Base-by-base conservation (phyloP, 2,329 filamentous ascomycete genomes). In the Knufia petricola region DNA sequence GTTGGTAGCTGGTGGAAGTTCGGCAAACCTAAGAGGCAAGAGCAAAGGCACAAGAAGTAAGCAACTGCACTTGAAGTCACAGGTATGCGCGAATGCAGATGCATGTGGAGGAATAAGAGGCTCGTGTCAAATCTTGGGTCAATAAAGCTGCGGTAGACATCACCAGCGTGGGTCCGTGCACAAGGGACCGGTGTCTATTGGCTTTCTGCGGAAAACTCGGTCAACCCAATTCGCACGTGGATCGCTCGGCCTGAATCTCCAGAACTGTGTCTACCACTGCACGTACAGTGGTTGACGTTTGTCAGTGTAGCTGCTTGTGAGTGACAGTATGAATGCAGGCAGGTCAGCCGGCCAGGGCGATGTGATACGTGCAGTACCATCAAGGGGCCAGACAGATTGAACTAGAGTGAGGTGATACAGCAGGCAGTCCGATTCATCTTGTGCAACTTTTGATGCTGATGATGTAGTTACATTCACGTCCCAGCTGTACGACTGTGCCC, bases 81-180 rank as follows among this genome's bases (percentile, higher is more conserved):
- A n/a, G n/a, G n/a, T n/a, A n/a, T n/a, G n/a, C n/a, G n/a, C n/a
- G n/a, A n/a, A n/a, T n/a, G n/a, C n/a, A n/a, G n/a, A n/a, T n/a
- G 39, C 28, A 34, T 4, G 41, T 44, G 41, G 34, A 44, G 41
- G 41, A 28, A 42, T 42, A 21, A 42, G 19, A 12, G 21, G 19
- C 17, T 31, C 13, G 15, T 26, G 28, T 46, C 3, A n/a, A 46
- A 34, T 15, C 42, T 19, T 28, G 4, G 13, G 28, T 37, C n/a
- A 19, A 13, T 21, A 20, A n/a, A 19, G 19, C 19, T 19, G 31
- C 28, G n/a, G 37, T 17, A 34, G 12, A 46, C 17, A 7, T 36
- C 10, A 26, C 4, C n/a, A 21, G 37, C 37, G 39, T 13, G 24
- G 24, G 4, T 17, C 4, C 37, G 37, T 40, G 37, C 4, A n/a